Evolutionary conservation across 2,329 filamentous ascomycete species (phyloP).

Genomic region (Epichloe amarillans): DNA sequence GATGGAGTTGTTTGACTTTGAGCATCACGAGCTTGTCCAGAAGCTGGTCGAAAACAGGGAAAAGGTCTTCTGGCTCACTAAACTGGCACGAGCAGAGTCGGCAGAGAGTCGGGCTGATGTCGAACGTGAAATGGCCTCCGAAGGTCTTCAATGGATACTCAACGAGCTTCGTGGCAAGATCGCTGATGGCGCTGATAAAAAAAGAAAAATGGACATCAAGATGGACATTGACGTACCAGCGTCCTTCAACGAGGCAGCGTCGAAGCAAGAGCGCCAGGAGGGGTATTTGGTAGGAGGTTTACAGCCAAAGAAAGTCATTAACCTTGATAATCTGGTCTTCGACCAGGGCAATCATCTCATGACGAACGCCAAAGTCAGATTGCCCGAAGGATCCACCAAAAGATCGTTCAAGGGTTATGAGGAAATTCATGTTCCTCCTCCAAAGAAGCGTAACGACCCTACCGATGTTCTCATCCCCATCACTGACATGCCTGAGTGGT

Average conservation of each 20-base stretch:
- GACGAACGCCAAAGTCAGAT: conserved; percentile 93
- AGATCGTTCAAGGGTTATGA: conserved; percentile 96
- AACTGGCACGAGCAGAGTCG: conserved; percentile 69
- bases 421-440: conserved; percentile 91
- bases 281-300: conserved; percentile 67
- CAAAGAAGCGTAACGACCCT: conserved; percentile 73
- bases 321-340: conserved; percentile 90
- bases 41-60: conserved; percentile 86
- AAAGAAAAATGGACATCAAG: conserved; percentile 71
- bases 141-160: conserved; percentile 74
- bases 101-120: conserved; percentile 62
- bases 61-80: conserved; percentile 91
- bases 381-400: conserved; percentile 91
- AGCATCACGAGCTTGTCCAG: conserved; percentile 83
- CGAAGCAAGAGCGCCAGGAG: conserved; percentile 45
- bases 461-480: conserved; percentile 73
- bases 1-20: conserved; percentile 97
- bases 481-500: conserved; percentile 85
- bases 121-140: conserved; percentile 82
- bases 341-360: conserved; percentile 98
- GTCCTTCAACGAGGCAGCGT: conserved; percentile 35
- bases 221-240: conserved; percentile 79
- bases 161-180: conserved; percentile 74
- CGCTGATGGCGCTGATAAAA: conserved; percentile 42
- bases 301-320: conserved; percentile 76